Conservation (phyloP, 2,329 filamentous ascomycete genomes). For the Shiraia bambusicola region DNA sequence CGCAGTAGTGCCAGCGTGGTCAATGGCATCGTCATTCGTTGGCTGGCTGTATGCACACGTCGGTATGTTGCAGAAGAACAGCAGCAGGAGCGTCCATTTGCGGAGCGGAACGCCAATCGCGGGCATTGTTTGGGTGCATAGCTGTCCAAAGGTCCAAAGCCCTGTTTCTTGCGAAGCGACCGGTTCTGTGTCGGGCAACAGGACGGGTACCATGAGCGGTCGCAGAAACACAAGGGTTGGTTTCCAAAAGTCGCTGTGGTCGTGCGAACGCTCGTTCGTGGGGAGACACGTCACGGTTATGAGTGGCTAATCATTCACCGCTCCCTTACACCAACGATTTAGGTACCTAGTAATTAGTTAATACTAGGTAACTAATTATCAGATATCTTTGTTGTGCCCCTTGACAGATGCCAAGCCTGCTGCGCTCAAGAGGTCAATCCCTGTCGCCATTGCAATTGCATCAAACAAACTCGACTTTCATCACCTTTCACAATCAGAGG, state of each 20-base stretch:
- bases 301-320: constrained; percentile 21
- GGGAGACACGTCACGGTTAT: constrained; percentile 13
- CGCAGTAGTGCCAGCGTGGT: constrained; percentile 26
- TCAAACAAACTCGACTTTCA: not conserved
- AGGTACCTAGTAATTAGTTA: too few relatives aligned
- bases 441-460: not conserved
- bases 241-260: constrained; percentile 3
- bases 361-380: too few relatives aligned
- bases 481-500: not conserved
- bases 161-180: constrained; percentile 22
- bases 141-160: constrained; percentile 37
- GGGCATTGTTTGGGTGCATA: constrained; percentile 44
- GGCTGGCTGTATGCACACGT: constrained; percentile 28
- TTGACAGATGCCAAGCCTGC: constrained; percentile 6
- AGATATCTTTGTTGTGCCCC: constrained; percentile 1
- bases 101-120: constrained; percentile 42
- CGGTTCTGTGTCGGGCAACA: constrained; percentile 10
- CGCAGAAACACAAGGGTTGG: constrained; percentile 8
- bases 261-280: constrained; percentile 22
- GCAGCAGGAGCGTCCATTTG: constrained; percentile 40
- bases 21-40: constrained; percentile 36
- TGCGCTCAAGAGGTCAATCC: not conserved
- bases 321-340: constrained; percentile 2
- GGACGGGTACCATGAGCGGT: constrained; percentile 16
- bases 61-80: constrained; percentile 37